Percentiles rank a stretch among this genome's conserved stretches.
Conservation (phyloP, 331 rosid genomes). For the Malus hybrid region DNA sequence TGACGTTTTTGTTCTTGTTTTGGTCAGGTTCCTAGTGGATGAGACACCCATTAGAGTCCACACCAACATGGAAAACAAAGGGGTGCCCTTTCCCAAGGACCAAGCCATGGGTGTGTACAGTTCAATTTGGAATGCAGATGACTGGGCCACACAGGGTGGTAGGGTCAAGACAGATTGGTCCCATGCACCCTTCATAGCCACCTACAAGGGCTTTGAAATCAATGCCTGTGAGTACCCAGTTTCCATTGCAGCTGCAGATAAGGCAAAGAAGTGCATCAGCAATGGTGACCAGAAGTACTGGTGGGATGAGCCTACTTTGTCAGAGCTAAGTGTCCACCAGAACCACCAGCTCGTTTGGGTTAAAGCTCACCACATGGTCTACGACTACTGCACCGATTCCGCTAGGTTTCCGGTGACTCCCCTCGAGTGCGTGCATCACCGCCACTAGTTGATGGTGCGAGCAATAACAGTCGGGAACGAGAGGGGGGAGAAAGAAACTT, state of each 20-base stretch:
- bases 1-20: not conserved
- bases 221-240: conserved; percentile 52
- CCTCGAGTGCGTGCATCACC: conserved; percentile 72
- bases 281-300: conserved; percentile 54
- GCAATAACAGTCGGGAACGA: not conserved
- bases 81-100: conserved; percentile 71
- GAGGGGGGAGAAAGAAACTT: not conserved
- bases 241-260: conserved; percentile 26
- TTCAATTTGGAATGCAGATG: conserved; percentile 95
- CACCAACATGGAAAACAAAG: conserved; percentile 72
- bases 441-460: conserved; percentile 19
- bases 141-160: conserved; percentile 98
- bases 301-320: conserved; percentile 80
- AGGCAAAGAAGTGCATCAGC: conserved; percentile 51
- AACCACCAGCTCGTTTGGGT: conserved; percentile 94
- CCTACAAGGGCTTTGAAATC: conserved; percentile 61
- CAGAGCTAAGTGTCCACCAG: conserved; percentile 67
- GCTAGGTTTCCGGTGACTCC: conserved; percentile 64
- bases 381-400: conserved; percentile 75
- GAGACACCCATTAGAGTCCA: conserved; percentile 83
- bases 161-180: conserved; percentile 92
- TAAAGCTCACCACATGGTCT: conserved; percentile 76
- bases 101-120: conserved; percentile 94
- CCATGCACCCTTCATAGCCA: conserved; percentile 72
- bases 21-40: conserved; percentile 62